Evolutionary conservation across 352 stramenopile genomes (phyloP).

Genomic region (Phytophthora macrochlamydospora): DNA sequence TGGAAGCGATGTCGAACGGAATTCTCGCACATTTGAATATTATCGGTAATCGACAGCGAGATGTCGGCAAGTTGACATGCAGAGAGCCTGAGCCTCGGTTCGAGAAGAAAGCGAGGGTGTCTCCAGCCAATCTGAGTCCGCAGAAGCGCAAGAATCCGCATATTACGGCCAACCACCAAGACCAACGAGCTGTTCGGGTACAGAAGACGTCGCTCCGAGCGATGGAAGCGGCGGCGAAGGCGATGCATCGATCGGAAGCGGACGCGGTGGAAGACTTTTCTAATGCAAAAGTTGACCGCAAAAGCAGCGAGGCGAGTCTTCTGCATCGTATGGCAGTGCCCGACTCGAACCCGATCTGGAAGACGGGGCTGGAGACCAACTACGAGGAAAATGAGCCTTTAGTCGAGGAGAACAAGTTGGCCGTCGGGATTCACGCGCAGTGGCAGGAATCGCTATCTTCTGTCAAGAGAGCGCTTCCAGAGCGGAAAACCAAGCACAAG

Average conservation of each 20-base stretch:
- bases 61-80: slow-evolving; percentile 63
- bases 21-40: slow-evolving; percentile 67
- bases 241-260: slow-evolving; percentile 19
- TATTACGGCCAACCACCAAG: slow-evolving; percentile 43
- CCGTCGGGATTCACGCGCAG: slow-evolving; percentile 1
- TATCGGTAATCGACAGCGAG: slow-evolving; percentile 68
- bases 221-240: slow-evolving; percentile 50
- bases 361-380: slow-evolving; percentile 52
- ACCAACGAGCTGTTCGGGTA: slow-evolving; percentile 58
- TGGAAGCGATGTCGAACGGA: slow-evolving; percentile 48
- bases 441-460: not conserved
- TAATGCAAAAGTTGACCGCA: slow-evolving; percentile 37
- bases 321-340: slow-evolving; percentile 60
- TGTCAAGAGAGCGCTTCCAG: slow-evolving; percentile 42
- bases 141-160: slow-evolving; percentile 50
- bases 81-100: slow-evolving; percentile 49
- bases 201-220: slow-evolving; percentile 47
- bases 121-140: slow-evolving; percentile 24
- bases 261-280: slow-evolving; percentile 3
- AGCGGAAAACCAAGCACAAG: slow-evolving; percentile 71
- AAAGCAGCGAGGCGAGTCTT: slow-evolving; percentile 59
- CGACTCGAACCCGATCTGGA: slow-evolving; percentile 57
- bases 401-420: slow-evolving; percentile 1
- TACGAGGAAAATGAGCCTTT: slow-evolving; percentile 42
- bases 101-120: slow-evolving; percentile 46